Percentiles rank a stretch among this genome's conserved stretches.
phyloP scores from a whole-genome alignment of 1,284 basidiomycete genomes.

The Tausonia pullulans region DNA sequence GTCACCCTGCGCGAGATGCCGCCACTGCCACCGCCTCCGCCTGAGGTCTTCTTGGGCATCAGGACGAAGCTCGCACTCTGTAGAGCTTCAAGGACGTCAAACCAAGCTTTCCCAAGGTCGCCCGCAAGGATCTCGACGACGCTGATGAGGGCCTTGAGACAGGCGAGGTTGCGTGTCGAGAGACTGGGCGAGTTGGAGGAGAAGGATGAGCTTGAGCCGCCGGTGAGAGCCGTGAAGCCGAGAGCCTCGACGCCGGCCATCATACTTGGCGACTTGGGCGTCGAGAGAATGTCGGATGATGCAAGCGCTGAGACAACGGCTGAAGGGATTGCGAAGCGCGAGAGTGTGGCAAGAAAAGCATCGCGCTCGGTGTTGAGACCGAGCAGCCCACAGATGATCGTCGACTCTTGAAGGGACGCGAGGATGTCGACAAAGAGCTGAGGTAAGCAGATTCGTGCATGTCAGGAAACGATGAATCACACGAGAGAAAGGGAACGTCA shows the following conservation, averaged over 20 bases:
- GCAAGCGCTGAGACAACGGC: conserved; percentile 66
- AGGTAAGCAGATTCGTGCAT: background rate
- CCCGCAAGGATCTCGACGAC: conserved; percentile 73
- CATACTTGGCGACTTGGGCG: conserved; percentile 44
- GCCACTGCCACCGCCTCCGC: background rate
- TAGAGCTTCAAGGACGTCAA: conserved; percentile 72
- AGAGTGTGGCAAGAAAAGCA: conserved; percentile 75
- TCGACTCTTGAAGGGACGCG: conserved; percentile 68
- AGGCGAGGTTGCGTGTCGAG: conserved; percentile 80
- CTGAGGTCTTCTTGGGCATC: conserved; percentile 39
- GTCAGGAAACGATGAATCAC: background rate
- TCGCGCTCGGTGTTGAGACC: conserved; percentile 77
- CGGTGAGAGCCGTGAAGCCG: conserved; percentile 42
- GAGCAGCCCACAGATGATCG: conserved; percentile 80
- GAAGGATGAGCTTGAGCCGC: conserved; percentile 23
- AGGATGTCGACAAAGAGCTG: conserved; percentile 73
- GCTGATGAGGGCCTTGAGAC: conserved; percentile 68
- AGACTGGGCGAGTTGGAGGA: conserved; percentile 50
- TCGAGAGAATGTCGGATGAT: conserved; percentile 35
- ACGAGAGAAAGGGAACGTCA: background rate
- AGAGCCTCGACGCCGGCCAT: conserved; percentile 57
- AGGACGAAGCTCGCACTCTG: conserved; percentile 90
- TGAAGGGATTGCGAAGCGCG: conserved; percentile 77
- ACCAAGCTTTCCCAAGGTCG: conserved; percentile 79
- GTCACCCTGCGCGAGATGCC: too few relatives aligned